Evolutionary conservation across 1,284 basidiomycete species (phyloP).

Genomic region (Cryptococcus depauperatus): DNA sequence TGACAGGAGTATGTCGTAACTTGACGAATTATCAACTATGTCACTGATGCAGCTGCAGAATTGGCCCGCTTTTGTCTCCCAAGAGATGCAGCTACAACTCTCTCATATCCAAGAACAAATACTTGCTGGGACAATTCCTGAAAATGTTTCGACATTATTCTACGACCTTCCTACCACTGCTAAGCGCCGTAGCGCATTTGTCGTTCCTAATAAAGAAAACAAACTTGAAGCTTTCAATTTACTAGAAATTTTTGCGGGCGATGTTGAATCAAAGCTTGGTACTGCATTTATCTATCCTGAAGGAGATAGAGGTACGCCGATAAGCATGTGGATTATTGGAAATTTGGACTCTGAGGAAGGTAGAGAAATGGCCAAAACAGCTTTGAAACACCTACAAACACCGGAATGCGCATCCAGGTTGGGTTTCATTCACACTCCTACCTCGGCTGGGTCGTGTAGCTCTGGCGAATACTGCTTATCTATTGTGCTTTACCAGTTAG

Average conservation of each 20-base stretch:
- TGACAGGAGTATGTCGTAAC: conserved; percentile 57
- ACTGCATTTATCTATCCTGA: conserved; percentile 57
- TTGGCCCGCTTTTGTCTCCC: conserved; percentile 52
- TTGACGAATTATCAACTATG: neutral
- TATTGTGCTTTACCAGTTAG: conserved; percentile 36
- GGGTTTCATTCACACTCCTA: conserved; percentile 44
- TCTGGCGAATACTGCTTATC: conserved; percentile 24
- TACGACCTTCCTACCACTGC: conserved; percentile 75
- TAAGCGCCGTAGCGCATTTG: conserved; percentile 55
- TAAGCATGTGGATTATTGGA: conserved; percentile 62
- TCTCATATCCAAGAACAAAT: conserved; percentile 66
- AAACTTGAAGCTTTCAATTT: conserved; percentile 26
- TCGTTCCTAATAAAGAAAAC: conserved; percentile 30
- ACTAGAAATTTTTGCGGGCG: conserved; percentile 25
- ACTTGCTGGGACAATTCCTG: conserved; percentile 56
- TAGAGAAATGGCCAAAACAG: conserved; percentile 53
- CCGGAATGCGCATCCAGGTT: conserved; percentile 35
- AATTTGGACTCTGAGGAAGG: conserved; percentile 67
- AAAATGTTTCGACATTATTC: conserved; percentile 66
- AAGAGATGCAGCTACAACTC: conserved; percentile 55
- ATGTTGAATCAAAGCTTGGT: conserved; percentile 16
- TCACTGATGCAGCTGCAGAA: conserved; percentile 47
- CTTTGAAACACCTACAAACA: conserved; percentile 52
- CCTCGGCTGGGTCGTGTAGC: conserved; percentile 6
- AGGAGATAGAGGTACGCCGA: conserved; percentile 27